Conservation (phyloP, 495 filamentous ascomycete species). For the Saxispiralis lemnorum region DNA sequence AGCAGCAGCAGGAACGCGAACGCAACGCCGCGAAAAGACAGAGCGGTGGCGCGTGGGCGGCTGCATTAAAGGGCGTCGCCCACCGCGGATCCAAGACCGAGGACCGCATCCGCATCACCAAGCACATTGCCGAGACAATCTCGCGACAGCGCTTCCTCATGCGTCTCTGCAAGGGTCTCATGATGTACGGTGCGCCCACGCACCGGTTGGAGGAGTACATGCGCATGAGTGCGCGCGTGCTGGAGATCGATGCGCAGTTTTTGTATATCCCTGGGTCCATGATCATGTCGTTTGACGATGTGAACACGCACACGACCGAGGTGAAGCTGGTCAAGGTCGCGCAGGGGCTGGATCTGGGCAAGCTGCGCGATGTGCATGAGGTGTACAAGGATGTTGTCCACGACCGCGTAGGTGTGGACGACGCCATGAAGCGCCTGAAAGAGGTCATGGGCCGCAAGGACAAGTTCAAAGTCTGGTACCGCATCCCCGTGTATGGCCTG, state of each 20-base stretch:
- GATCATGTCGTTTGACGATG: conserved; percentile 89
- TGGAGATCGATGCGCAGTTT: conserved; percentile 83
- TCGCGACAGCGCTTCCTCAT: conserved; percentile 69
- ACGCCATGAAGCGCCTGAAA: conserved; percentile 55
- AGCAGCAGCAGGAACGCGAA: conserved; percentile 14
- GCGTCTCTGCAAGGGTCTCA: conserved; percentile 70
- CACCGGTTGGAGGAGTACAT: conserved; percentile 54
- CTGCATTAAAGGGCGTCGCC: conserved; percentile 27
- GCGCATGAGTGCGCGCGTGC: conserved; percentile 71
- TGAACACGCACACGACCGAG: conserved; percentile 75
- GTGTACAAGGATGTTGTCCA: conserved; percentile 91
- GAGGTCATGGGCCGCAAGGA: conserved; percentile 42
- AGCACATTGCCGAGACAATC: conserved; percentile 74
- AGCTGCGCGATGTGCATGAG: conserved; percentile 65
- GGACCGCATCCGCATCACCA: conserved; percentile 65
- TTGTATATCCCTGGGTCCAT: conserved; percentile 87
- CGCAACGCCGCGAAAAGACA: background rate
- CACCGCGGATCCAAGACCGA: conserved; percentile 23
- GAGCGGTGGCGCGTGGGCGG: too few relatives aligned
- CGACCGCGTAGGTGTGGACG: conserved; percentile 67
- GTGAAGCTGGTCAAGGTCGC: conserved; percentile 65
- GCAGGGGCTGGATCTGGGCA: conserved; percentile 71
- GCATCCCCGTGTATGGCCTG: conserved; percentile 69
- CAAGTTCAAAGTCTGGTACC: conserved; percentile 50
- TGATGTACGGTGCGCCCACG: conserved; percentile 37